A percentile compares a stretch with the other conserved stretches of the same genome.
Evolutionary conservation across 306 rosid species (phyloP).

Genomic region (Fragaria ananassa): DNA sequence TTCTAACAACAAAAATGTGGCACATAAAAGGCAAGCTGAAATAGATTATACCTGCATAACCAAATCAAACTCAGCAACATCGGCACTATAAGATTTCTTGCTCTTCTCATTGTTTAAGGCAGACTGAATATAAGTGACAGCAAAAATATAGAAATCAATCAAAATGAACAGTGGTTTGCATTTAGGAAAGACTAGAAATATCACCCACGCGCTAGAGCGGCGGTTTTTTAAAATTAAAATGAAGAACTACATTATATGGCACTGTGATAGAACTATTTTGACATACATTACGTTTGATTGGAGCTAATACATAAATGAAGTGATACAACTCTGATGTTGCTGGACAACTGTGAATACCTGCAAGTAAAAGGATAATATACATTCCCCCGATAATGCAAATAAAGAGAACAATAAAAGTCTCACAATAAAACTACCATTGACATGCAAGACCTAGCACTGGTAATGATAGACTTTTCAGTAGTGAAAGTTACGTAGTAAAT

Average conservation of each 20-base stretch:
- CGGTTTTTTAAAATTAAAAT: no score
- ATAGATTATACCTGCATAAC: conserved; percentile 79
- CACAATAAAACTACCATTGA: not conserved
- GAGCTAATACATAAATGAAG: no score
- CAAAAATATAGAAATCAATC: conserved; percentile 19
- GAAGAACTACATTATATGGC: no score
- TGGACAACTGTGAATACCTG: no score
- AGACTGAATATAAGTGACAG: conserved; percentile 49
- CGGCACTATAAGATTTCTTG: conserved; percentile 48
- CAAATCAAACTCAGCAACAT: conserved; percentile 88
- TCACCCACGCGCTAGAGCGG: no score
- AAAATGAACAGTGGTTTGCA: not conserved
- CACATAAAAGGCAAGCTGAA: conserved; percentile 23
- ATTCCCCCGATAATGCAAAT: not conserved
- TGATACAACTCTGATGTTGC: no score
- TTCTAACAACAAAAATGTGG: not conserved
- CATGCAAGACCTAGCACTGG: not conserved
- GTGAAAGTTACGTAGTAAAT: not conserved
- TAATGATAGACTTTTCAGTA: not conserved
- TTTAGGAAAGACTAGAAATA: no score
- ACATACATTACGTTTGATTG: no score
- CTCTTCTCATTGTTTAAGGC: conserved; percentile 49
- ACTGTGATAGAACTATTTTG: no score
- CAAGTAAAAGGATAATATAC: no score
- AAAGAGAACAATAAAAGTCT: not conserved